phyloP scores from a whole-genome alignment of 441 rosid genomes.

The Croton laevigatus region DNA sequence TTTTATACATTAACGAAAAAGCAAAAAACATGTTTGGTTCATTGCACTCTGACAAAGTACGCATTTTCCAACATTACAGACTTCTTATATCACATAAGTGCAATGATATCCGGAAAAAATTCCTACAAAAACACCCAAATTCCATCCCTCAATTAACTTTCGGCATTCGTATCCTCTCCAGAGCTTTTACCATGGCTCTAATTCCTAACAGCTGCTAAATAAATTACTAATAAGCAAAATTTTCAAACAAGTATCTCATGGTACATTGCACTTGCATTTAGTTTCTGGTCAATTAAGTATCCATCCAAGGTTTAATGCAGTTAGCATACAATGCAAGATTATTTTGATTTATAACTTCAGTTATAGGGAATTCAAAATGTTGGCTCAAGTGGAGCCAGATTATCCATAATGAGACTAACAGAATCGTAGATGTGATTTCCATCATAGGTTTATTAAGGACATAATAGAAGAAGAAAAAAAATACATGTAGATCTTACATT shows the following conservation, averaged over 20 bases:
- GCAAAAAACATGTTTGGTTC: not conserved
- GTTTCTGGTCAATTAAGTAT: not conserved
- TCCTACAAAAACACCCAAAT: not conserved
- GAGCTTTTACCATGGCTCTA: not conserved
- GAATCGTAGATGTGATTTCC: not conserved
- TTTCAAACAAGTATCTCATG: not conserved
- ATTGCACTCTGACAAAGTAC: not conserved
- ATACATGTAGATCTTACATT: conserved; percentile 56
- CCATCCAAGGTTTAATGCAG: not conserved
- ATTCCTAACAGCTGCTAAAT: not conserved
- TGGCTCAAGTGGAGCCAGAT: not conserved
- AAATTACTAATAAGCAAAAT: not conserved
- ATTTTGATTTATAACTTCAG: not conserved
- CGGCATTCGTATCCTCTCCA: not conserved
- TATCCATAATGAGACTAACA: not conserved
- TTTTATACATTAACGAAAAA: not conserved
- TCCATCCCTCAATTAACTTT: not conserved
- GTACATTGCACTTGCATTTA: not conserved
- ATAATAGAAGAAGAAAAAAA: conserved; percentile 9
- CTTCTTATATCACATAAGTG: not conserved
- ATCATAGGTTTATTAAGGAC: not conserved
- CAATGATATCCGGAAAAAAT: not conserved
- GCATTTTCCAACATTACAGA: not conserved
- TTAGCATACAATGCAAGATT: not conserved
- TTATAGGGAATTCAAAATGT: not conserved